phyloP scores from a whole-genome alignment of 129 eudicot species.

The Artemisia argyi region DNA sequence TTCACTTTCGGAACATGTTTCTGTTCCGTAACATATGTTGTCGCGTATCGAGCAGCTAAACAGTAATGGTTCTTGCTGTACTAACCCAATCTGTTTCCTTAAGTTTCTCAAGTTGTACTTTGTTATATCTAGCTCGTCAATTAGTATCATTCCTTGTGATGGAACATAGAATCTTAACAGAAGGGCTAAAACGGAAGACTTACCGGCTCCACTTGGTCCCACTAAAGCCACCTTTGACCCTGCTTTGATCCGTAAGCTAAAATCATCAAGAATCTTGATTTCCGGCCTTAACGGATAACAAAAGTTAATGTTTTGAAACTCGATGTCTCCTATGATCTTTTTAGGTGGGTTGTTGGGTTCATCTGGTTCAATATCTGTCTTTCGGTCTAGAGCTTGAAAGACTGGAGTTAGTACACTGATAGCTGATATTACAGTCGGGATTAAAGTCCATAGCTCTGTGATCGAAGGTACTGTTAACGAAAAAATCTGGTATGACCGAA shows the following conservation, averaged over 20 bases:
- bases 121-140: conserved; percentile 58
- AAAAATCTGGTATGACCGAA: conserved; percentile 77
- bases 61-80: conserved; percentile 78
- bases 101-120: conserved; percentile 59
- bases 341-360: conserved; percentile 43
- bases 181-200: conserved; percentile 72
- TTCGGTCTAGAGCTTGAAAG: conserved; percentile 59
- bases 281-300: conserved; percentile 67
- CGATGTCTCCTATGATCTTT: conserved; percentile 53
- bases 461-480: conserved; percentile 85
- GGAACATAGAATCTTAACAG: conserved; percentile 67
- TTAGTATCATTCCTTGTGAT: conserved; percentile 40
- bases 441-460: conserved; percentile 84
- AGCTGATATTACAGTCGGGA: conserved; percentile 79
- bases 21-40: conserved; percentile 72
- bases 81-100: conserved; percentile 66
- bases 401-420: conserved; percentile 62
- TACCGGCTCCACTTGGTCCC: conserved; percentile 87
- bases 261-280: conserved; percentile 51
- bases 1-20: conserved; percentile 59
- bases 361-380: conserved; percentile 74
- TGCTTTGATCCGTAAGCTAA: conserved; percentile 56
- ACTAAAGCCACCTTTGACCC: conserved; percentile 79
- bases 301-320: conserved; percentile 55
- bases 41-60: conserved; percentile 75